Percentiles rank a stretch among this genome's conserved stretches.
Conservation (phyloP, 2,329 filamentous ascomycete species). For the Cordyceps farinosa region DNA sequence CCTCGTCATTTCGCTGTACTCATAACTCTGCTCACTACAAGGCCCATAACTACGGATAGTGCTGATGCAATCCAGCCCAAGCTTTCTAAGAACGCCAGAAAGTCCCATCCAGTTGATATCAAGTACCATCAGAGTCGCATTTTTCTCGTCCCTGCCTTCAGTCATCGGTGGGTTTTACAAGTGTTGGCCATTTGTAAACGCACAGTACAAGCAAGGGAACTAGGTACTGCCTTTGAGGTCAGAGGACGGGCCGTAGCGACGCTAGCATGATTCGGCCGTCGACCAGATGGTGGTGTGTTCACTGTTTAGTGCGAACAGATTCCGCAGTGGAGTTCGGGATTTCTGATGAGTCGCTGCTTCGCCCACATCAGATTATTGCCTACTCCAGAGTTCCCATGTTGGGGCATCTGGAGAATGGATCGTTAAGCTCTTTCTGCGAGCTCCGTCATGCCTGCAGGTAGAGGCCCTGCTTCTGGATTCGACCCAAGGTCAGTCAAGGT, state of each 20-base stretch:
- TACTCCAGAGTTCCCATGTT: neutral
- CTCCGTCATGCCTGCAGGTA: neutral
- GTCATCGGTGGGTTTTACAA: neutral
- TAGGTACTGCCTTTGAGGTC: neutral
- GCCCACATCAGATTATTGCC: neutral
- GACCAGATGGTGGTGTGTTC: neutral
- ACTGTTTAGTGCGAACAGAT: neutral
- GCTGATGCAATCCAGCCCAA: neutral
- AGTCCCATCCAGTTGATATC: neutral
- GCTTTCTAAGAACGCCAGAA: neutral
- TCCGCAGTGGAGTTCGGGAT: constrained; percentile 3
- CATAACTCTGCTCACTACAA: neutral
- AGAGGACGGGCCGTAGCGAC: constrained; percentile 14
- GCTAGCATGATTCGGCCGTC: constrained; percentile 15
- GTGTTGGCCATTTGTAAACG: neutral
- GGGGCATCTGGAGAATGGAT: constrained; percentile 7
- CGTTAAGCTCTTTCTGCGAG: neutral
- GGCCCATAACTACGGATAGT: neutral
- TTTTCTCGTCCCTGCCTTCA: neutral
- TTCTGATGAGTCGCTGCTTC: neutral
- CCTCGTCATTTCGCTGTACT: neutral
- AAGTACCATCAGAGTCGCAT: neutral
- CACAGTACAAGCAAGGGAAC: neutral
- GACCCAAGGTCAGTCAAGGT: constrained; percentile 8
- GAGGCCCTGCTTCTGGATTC: neutral